These are phyloP conservation scores for Grammothele lineata DNA, from an alignment of 768 basidiomycete genomes.

Conservation along the genomic window DNA sequence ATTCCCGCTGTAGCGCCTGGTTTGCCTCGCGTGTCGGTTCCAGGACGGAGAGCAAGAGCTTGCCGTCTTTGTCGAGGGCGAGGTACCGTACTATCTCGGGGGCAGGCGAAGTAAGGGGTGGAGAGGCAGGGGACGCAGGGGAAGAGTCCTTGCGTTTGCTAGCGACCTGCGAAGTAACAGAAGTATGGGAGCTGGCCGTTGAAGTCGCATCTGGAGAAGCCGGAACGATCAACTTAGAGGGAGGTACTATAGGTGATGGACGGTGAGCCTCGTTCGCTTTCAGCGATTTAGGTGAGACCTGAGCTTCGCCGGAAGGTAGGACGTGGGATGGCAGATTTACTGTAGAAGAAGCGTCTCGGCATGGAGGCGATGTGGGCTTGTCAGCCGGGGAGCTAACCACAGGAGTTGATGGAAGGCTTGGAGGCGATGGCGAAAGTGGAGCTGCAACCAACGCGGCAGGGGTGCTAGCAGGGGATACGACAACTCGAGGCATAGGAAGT, in stretches of 20 bases:
- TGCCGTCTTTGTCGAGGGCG: constrained; percentile 1
- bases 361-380: too few relatives aligned
- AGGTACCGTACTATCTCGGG: constrained; percentile 2
- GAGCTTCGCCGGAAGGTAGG: neutral
- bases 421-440: neutral
- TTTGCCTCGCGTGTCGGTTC: neutral
- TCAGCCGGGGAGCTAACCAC: too few relatives aligned
- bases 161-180: neutral
- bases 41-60: constrained; percentile 1
- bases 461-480: neutral
- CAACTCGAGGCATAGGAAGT: neutral
- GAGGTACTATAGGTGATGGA: too few relatives aligned
- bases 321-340: neutral
- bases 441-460: neutral
- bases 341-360: neutral
- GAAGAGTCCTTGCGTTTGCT: neutral
- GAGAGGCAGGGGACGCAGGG: neutral
- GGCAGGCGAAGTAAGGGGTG: too few relatives aligned
- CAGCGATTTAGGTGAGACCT: neutral
- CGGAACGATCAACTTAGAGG: neutral
- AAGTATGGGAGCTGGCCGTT: too few relatives aligned
- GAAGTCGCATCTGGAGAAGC: neutral
- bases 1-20: constrained; percentile 6
- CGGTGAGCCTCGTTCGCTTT: neutral
- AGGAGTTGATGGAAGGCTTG: neutral